These are phyloP conservation scores for Aristolochia contorta DNA, from an alignment of 164 flowering plant genomes.

Conservation along the genomic window DNA sequence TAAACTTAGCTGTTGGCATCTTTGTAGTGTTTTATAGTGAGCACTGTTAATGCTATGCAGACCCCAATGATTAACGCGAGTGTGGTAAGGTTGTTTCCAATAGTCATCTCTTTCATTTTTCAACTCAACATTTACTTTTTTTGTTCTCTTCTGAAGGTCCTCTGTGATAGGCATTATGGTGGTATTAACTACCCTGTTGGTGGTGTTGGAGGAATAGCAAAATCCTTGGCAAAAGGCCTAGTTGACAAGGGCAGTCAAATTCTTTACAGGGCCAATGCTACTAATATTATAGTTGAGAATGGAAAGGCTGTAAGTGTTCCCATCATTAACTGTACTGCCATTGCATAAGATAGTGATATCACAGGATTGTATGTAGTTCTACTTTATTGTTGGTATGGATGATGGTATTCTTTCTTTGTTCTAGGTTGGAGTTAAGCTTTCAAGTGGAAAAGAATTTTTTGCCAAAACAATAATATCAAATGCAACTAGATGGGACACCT, in stretches of 20 bases:
- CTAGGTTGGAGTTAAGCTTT: conserved; percentile 84
- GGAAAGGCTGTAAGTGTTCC: conserved; percentile 79
- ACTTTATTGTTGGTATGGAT: neutral
- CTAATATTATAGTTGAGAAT: conserved; percentile 50
- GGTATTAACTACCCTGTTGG: conserved; percentile 98
- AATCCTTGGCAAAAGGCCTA: conserved; percentile 79
- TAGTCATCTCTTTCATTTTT: neutral
- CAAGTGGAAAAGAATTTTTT: conserved; percentile 80
- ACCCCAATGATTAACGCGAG: conserved; percentile 99
- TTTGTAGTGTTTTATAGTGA: conserved; percentile 93
- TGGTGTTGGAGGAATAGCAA: conserved; percentile 95
- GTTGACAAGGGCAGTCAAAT: conserved; percentile 73
- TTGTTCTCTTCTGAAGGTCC: conserved; percentile 39
- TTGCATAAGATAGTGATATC: neutral
- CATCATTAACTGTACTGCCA: neutral
- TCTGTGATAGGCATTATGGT: conserved; percentile 95
- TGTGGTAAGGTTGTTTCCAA: conserved; percentile 47
- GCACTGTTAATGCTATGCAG: conserved; percentile 86
- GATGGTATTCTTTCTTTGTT: neutral
- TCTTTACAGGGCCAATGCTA: conserved; percentile 85
- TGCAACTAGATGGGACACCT: conserved; percentile 99
- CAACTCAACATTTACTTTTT: conserved; percentile 7
- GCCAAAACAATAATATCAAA: conserved; percentile 83
- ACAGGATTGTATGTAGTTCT: too few relatives aligned
- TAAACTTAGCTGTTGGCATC: conserved; percentile 4